These are phyloP conservation scores for Patellaria atrata DNA, from an alignment of 495 filamentous ascomycete genomes.

Conservation along the genomic window DNA sequence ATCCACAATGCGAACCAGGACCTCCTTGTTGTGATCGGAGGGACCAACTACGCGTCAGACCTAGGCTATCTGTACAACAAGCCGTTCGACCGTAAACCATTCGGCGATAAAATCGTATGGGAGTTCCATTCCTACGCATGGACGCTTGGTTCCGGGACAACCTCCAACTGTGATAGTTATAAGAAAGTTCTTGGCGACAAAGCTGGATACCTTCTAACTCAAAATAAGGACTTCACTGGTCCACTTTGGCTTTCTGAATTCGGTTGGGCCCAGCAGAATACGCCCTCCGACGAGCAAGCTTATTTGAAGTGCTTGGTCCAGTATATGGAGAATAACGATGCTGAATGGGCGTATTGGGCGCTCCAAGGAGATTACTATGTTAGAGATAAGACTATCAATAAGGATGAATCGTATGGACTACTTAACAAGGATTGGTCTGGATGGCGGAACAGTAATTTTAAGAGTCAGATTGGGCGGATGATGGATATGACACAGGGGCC, in stretches of 20 bases:
- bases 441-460: conserved; percentile 28
- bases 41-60: conserved; percentile 31
- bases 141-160: conserved; percentile 38
- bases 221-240: conserved; percentile 29
- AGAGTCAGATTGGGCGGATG: conserved; percentile 7
- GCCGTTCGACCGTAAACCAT: conserved; percentile 29
- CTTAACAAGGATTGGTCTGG: conserved; percentile 31
- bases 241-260: conserved; percentile 38
- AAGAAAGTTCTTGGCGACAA: conserved; percentile 29
- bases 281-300: conserved; percentile 23
- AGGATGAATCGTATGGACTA: conserved; percentile 34
- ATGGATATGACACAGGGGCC: conserved; percentile 11
- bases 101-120: conserved; percentile 35
- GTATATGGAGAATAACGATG: conserved; percentile 34
- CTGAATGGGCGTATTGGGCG: conserved; percentile 38
- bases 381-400: conserved; percentile 28
- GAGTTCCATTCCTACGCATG: conserved; percentile 41
- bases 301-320: conserved; percentile 30
- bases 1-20: conserved; percentile 33
- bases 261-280: conserved; percentile 31
- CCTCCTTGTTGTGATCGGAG: conserved; percentile 33
- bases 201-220: conserved; percentile 33
- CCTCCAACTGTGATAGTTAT: conserved; percentile 28
- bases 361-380: conserved; percentile 38
- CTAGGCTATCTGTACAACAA: conserved; percentile 28